phyloP scores from a whole-genome alignment of 2,329 filamentous ascomycete species.

The Parastagonospora avenae region DNA sequence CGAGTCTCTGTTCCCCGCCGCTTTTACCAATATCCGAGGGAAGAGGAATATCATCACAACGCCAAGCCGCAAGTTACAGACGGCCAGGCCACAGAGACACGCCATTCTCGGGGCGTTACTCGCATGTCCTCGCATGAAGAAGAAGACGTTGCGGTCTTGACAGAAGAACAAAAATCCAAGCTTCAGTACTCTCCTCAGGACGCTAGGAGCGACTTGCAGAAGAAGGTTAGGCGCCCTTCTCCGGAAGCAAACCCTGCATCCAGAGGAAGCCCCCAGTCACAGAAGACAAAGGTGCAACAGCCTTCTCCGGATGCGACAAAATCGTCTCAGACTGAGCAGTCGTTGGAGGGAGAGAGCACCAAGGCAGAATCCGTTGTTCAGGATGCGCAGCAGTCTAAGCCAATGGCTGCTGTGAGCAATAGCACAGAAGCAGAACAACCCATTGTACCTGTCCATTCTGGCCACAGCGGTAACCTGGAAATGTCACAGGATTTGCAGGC shows the following conservation, averaged over 20 bases:
- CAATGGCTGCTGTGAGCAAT: too few species aligned
- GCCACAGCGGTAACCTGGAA: too few species aligned
- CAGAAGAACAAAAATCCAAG: neutral
- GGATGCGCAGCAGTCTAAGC: too few species aligned
- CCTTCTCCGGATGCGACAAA: constrained; percentile 7
- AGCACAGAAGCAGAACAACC: too few species aligned
- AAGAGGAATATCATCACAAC: neutral
- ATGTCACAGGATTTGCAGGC: neutral
- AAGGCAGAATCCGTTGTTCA: too few species aligned
- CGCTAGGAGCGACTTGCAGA: constrained; percentile 40
- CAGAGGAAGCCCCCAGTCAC: constrained; percentile 18
- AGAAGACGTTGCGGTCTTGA: neutral
- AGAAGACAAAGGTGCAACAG: constrained; percentile 20
- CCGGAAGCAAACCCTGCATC: neutral
- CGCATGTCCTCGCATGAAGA: constrained; percentile 3
- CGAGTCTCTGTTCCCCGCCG: constrained; percentile 26
- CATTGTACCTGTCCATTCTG: too few species aligned
- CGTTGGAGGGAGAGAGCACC: neutral
- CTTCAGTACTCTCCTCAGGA: constrained; percentile 43
- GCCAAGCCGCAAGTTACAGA: neutral
- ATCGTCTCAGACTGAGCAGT: neutral
- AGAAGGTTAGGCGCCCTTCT: constrained; percentile 9
- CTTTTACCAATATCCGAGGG: constrained; percentile 19
- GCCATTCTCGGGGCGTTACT: neutral
- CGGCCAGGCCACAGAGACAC: constrained; percentile 1